These are phyloP conservation scores for Stenocarpella maydis DNA, from an alignment of 2,329 filamentous ascomycete genomes.

Conservation along the genomic window DNA sequence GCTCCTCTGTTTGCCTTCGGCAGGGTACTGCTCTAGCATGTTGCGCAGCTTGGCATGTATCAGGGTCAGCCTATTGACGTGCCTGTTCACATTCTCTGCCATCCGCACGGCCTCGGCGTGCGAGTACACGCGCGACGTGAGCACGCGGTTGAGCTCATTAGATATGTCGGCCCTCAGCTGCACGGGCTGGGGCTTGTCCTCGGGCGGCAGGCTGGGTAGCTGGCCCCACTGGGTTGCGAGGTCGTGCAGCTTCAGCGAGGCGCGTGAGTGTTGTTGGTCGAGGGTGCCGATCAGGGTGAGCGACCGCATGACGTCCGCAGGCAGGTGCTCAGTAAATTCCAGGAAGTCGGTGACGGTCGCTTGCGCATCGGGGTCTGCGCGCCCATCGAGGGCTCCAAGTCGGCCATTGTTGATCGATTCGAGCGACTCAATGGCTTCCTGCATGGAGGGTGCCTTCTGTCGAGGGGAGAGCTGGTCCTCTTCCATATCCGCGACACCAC, in stretches of 20 bases:
- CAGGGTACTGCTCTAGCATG: constrained; percentile 68
- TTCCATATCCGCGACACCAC: constrained; percentile 40
- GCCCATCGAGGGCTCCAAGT: constrained; percentile 57
- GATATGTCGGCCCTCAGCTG: constrained; percentile 69
- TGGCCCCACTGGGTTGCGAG: constrained; percentile 65
- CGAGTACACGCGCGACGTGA: constrained; percentile 65
- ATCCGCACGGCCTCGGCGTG: constrained; percentile 71
- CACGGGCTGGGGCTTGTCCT: constrained; percentile 57
- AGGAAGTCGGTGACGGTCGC: constrained; percentile 76
- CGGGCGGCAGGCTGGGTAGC: constrained; percentile 57
- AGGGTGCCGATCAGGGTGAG: constrained; percentile 72
- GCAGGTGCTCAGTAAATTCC: constrained; percentile 75
- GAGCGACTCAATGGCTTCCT: constrained; percentile 44
- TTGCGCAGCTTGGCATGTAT: constrained; percentile 66
- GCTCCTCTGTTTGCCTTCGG: constrained; percentile 59
- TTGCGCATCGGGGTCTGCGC: constrained; percentile 71
- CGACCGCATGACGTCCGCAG: constrained; percentile 71
- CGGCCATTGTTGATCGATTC: constrained; percentile 45
- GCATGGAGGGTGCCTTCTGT: constrained; percentile 46
- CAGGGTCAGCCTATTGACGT: constrained; percentile 67
- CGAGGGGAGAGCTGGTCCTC: constrained; percentile 45
- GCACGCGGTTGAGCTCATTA: constrained; percentile 60
- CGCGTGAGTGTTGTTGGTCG: constrained; percentile 64
- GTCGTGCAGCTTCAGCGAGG: constrained; percentile 63
- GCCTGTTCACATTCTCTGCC: constrained; percentile 68